These are phyloP conservation scores for Solanum sitiens DNA, from an alignment of 257 asterid species.

Conservation along the genomic window DNA sequence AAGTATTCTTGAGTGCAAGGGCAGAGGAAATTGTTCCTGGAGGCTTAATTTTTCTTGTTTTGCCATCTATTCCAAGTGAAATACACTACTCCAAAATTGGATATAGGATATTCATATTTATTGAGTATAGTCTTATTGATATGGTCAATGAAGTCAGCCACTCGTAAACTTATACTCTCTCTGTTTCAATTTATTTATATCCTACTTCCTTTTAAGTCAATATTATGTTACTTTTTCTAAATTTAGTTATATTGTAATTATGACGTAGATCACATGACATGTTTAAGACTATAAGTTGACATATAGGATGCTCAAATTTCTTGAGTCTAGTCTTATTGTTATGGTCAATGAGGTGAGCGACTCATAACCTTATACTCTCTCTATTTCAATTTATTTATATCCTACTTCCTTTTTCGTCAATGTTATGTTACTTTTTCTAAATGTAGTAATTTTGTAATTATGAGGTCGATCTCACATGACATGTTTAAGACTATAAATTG, in stretches of 20 bases:
- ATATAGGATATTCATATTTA: background rate
- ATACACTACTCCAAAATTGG: background rate
- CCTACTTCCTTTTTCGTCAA: no score
- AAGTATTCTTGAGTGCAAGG: conserved; percentile 16
- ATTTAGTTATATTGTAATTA: background rate
- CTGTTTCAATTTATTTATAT: background rate
- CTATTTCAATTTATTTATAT: no score
- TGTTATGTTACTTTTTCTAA: no score
- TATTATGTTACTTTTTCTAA: background rate
- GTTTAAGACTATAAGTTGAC: no score
- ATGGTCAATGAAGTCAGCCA: background rate
- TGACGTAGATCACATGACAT: background rate
- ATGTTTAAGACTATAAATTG: no score
- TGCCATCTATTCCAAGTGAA: background rate
- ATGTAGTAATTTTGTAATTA: no score
- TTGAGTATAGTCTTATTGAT: background rate
- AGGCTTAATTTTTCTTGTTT: conserved; percentile 12
- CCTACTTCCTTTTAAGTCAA: background rate
- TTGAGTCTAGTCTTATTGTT: no score
- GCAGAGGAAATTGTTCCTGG: conserved; percentile 23
- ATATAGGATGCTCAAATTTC: no score
- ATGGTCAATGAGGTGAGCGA: no score
- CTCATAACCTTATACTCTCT: no score
- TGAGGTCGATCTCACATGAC: no score
- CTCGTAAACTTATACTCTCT: background rate